Percentiles rank a stretch among this genome's conserved stretches.
These are phyloP conservation scores for Naegleria gruberi DNA, from an alignment of 208 protist species.

Conservation along the genomic window DNA sequence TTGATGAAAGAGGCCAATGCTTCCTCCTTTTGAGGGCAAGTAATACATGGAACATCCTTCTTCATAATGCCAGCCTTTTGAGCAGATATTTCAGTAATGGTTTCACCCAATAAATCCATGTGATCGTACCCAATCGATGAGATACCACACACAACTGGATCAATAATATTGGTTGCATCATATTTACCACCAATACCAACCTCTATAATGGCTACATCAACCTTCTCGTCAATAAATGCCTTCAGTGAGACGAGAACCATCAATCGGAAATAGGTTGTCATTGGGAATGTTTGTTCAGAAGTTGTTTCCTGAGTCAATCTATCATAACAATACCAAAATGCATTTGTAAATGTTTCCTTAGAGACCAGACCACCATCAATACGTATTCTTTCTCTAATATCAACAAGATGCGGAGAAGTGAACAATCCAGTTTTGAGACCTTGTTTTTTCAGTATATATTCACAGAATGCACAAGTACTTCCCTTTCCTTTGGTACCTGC, in stretches of 20 bases:
- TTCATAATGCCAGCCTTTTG: conserved; percentile 91
- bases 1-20: neutral
- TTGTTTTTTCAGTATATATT: conserved; percentile 60
- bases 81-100: conserved; percentile 71
- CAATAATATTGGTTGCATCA: conserved; percentile 81
- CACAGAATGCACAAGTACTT: conserved; percentile 64
- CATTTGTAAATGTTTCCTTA: conserved; percentile 53
- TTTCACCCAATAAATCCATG: conserved; percentile 78
- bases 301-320: neutral
- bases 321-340: conserved; percentile 48
- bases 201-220: conserved; percentile 82
- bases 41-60: conserved; percentile 34
- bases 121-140: conserved; percentile 84
- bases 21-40: neutral
- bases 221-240: conserved; percentile 59
- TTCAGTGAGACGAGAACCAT: conserved; percentile 67
- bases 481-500: conserved; percentile 84
- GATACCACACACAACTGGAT: conserved; percentile 68
- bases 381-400: conserved; percentile 67
- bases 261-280: conserved; percentile 66
- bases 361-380: conserved; percentile 61
- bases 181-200: conserved; percentile 81
- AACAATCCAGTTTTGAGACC: conserved; percentile 74
- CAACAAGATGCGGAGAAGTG: conserved; percentile 73
- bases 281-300: conserved; percentile 20